Base-by-base conservation (phyloP, 2,329 filamentous ascomycete genomes). In the Allantophomopsis lycopodina region DNA sequence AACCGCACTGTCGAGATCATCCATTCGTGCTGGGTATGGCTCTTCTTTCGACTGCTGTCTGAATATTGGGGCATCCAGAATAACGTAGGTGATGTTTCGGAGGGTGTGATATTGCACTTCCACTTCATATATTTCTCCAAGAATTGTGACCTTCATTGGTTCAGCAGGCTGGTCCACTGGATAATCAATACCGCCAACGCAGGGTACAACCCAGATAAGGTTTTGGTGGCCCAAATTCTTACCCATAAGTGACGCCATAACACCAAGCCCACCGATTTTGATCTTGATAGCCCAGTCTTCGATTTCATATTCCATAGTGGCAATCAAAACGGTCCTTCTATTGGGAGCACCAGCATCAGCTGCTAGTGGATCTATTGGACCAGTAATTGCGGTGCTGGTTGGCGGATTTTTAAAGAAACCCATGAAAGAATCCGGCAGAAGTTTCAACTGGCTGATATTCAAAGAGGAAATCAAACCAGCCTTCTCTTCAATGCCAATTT, bases 301-400 rank as follows among this genome's bases (percentile, higher is more conserved):
- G 44, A 81, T 79, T 44, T 80, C 74, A 55, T 81, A 81, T 54
- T 81, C 76, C 73, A 80, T 79, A 10, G 76, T 80, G 8, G 73
- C 76, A 39, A 81, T 77, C 28, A 81, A 62, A 2, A 79, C 69
- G 28, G 68, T 78, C 14, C 71, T 60, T 34, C 62, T 52, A 17
- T 32, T 36, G 4, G 23, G 23, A 12, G 36, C 40, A 40, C n/a
- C 35, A 8, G 23, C 34, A 20, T 35, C 39, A 2, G 42, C 44
- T n/a, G 13, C 14, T n/a, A 32, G 28, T 14, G 23, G 17, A 16
- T 38, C 14, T 16, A 38, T 16, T 7, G 35, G 8, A 20, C 6
- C 16, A 36, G 11, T 8, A 8, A 28, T 12, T 6, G 11, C 8
- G 23, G 23, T 28, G 11, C 23, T 28, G 23, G 7, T 28, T 10